Base-by-base conservation (phyloP, 768 basidiomycete genomes). In the Boletus bicolor region DNA sequence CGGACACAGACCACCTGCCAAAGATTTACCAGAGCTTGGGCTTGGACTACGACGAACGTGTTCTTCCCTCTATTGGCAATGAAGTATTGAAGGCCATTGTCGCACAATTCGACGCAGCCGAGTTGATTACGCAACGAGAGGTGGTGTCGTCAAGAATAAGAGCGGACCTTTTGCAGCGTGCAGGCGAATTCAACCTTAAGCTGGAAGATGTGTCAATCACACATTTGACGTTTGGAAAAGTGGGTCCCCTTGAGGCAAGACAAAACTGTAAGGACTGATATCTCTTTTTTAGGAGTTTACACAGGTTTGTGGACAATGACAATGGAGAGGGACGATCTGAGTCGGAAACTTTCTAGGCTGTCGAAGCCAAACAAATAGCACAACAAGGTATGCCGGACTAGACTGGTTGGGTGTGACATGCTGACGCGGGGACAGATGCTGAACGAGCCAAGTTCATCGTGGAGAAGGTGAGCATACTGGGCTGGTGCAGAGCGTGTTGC, bases 401-500 rank as follows among this genome's bases (percentile, higher is more conserved):
- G 47, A 21, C 32, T 39, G 32, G n/a, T 24, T 2, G 6, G 3
- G 38, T 21, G 24, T 47, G 47, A 52, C 46, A 15, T n/a, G 45
- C 67, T 69, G 45, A 70, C 59, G 11, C 6, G 37, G 15, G 12
- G 38, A 30, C 62, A 94, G 96, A 98, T 75, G 97, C 97, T 59
- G 97, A 99, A 76, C 86, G 97, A 35, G 97, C 97, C 54, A 98
- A 98, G 74, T 99, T 98, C 73, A 91, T 98, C 61, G 97, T 99
- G 59, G 97, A 99, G 77, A 98, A 97, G 82, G 93, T 92, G 57
- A 53, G 78, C 43, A 11, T 15, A 38, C 5, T 44, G 38, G 8
- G 44, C 19, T n/a, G 26, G 26, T 38, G 30, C 28, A 38, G 47
- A 42, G 10, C 53, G 55, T 21, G 50, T 60, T 61, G 38, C 62